Base-by-base conservation (phyloP, 345 rosid genomes). In the Camelina sativa region DNA sequence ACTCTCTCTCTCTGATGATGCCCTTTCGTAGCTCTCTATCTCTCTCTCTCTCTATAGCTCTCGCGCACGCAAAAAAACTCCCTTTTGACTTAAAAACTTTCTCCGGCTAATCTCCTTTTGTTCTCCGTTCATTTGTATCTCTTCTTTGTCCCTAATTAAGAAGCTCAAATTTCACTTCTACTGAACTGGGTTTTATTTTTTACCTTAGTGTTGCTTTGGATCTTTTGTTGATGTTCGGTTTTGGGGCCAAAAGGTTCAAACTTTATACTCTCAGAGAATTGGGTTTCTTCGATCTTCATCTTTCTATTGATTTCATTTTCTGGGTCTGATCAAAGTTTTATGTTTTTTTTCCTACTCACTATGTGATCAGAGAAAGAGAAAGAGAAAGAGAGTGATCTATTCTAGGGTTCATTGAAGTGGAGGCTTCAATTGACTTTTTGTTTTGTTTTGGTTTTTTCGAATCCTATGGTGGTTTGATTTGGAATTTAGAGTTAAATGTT, bases 41-140 rank as follows among this genome's bases (percentile, higher is more conserved):
- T 67, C 12, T 75, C 78, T 64, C 77, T 74, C 77, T 74, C 80
- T 44, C 15, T 20, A 62, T 25, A 25, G 62, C 41, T 48, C 59
- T 74, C 67, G 11, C 67, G 67, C 80, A 70, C 80, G 67, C 80
- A 69, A 63, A 62, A 25, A 67, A 13, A 41, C 67, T 15, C 11
- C 71, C 79, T 82, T 86, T 87, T 87, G 91, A 85, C 91, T 80
- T 28, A 28, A 28, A 41, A 72, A 74, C 67, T 68, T 65, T 68
- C 69, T 51, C 63, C 13, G 20, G 38, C 75, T 63, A 69, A 70
- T 64, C 71, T 64, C 67, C 60, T 13, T 55, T 64, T 6, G 59
- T 54, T 52, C 67, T n/a, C 11, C 41, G 3, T 54, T 76, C 57
- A 76, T 32, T 40, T 60, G 43, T 41, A 32, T 43, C 61, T 60